Conservation (phyloP, 768 basidiomycete genomes). For the Mycena sanguinolenta region DNA sequence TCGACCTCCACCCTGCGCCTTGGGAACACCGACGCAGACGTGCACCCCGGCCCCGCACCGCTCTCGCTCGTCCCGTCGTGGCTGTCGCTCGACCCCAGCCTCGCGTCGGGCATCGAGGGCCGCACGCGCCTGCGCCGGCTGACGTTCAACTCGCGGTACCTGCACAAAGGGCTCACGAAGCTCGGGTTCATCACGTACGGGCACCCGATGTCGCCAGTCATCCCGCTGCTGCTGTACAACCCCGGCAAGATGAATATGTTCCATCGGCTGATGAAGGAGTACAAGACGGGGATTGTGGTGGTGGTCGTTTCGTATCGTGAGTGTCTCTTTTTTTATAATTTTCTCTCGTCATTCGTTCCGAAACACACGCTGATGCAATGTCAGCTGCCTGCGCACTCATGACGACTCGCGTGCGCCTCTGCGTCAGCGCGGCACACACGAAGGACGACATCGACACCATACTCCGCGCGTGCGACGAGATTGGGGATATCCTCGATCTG, state of each 20-base stretch:
- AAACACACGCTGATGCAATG: neutral
- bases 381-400: constrained; percentile 87
- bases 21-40: constrained; percentile 41
- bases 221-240: constrained; percentile 92
- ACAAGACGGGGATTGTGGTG: constrained; percentile 84
- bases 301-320: constrained; percentile 88
- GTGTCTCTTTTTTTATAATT: too few species aligned
- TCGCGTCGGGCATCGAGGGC: constrained; percentile 90
- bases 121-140: constrained; percentile 84
- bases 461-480: constrained; percentile 89
- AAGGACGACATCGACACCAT: constrained; percentile 95
- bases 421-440: constrained; percentile 94
- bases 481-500: constrained; percentile 91
- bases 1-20: constrained; percentile 44
- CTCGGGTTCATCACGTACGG: constrained; percentile 98
- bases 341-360: too few species aligned
- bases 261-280: constrained; percentile 87
- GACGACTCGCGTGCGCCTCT: constrained; percentile 92
- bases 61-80: constrained; percentile 77
- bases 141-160: constrained; percentile 96
- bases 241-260: constrained; percentile 95
- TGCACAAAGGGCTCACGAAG: constrained; percentile 86
- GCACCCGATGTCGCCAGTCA: constrained; percentile 90
- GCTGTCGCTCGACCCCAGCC: constrained; percentile 78
- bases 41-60: constrained; percentile 80